Percentiles rank a stretch among this genome's conserved stretches.
phyloP scores from a whole-genome alignment of 768 basidiomycete genomes.

The Russula dissimulans region DNA sequence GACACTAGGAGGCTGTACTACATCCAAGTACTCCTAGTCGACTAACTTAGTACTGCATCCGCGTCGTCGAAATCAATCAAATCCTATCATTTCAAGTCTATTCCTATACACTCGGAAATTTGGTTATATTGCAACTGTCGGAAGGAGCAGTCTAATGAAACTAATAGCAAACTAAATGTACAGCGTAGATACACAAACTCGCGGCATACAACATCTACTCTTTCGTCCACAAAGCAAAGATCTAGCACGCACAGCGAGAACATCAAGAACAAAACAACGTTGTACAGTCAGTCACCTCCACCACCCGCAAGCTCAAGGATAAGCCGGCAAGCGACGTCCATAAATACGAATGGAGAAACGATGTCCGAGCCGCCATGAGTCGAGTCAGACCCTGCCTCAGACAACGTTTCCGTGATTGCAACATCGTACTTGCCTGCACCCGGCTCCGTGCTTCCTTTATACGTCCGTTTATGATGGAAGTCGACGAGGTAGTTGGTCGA shows the following conservation, averaged over 20 bases:
- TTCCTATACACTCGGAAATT: not conserved
- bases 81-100: not conserved
- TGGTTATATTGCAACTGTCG: constrained; percentile 5
- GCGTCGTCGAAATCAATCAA: too few relatives aligned
- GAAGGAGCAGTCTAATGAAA: not conserved
- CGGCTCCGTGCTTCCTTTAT: constrained; percentile 59
- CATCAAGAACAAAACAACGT: not conserved
- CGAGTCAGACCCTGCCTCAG: constrained; percentile 48
- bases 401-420: constrained; percentile 39
- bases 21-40: too few relatives aligned
- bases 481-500: constrained; percentile 94
- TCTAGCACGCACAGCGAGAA: constrained; percentile 1
- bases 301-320: constrained; percentile 89
- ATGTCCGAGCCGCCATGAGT: constrained; percentile 52
- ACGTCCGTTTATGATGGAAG: constrained; percentile 95
- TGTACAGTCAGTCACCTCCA: constrained; percentile 20
- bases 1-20: too few relatives aligned
- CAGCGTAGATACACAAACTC: constrained; percentile 13
- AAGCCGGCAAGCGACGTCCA: constrained; percentile 90
- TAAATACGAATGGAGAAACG: constrained; percentile 86
- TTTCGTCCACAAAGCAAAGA: constrained; percentile 2
- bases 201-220: constrained; percentile 6
- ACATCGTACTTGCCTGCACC: constrained; percentile 68
- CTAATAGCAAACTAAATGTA: constrained; percentile 12
- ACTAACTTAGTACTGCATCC: too few relatives aligned